Evolutionary conservation across 2,329 filamentous ascomycete genomes (phyloP).

Genomic region (Ophiostoma perfectum): DNA sequence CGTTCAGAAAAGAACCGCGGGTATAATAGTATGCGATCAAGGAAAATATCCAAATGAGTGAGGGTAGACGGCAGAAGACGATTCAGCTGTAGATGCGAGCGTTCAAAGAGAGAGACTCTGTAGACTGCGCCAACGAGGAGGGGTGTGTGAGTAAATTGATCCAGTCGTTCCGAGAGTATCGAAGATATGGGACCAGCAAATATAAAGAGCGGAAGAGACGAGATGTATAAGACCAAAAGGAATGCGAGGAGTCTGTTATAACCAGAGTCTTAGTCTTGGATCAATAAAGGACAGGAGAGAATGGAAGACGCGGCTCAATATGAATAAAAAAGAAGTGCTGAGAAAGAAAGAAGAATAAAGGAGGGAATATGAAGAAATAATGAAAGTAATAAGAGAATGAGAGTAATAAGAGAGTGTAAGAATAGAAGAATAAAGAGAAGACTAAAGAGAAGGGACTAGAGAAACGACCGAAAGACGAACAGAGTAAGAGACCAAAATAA

Average conservation of each 20-base stretch:
- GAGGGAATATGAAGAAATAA: not conserved
- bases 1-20: not conserved
- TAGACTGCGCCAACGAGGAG: not conserved
- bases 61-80: not conserved
- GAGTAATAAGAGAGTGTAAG: conserved; percentile 20
- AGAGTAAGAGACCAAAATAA: not conserved
- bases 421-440: conserved; percentile 15
- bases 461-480: not conserved
- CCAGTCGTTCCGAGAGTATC: conserved; percentile 9
- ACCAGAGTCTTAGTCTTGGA: too few species aligned
- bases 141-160: not conserved
- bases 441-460: not conserved
- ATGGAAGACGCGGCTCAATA: conserved; percentile 28
- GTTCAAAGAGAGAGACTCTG: conserved; percentile 1
- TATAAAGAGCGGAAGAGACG: conserved; percentile 14
- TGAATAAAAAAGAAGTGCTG: conserved; percentile 34
- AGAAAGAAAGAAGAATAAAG: conserved; percentile 6
- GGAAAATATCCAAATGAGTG: conserved; percentile 16
- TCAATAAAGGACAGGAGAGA: not conserved
- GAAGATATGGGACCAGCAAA: conserved; percentile 16
- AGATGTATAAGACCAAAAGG: conserved; percentile 5
- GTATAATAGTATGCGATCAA: conserved; percentile 11
- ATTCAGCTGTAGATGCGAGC: too few species aligned
- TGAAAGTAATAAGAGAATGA: conserved; percentile 13
- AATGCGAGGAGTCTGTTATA: not conserved